Percentiles rank a stretch among this genome's conserved stretches.
Evolutionary conservation across 208 protist species (phyloP).

Genomic region (Naegleria gruberi): DNA sequence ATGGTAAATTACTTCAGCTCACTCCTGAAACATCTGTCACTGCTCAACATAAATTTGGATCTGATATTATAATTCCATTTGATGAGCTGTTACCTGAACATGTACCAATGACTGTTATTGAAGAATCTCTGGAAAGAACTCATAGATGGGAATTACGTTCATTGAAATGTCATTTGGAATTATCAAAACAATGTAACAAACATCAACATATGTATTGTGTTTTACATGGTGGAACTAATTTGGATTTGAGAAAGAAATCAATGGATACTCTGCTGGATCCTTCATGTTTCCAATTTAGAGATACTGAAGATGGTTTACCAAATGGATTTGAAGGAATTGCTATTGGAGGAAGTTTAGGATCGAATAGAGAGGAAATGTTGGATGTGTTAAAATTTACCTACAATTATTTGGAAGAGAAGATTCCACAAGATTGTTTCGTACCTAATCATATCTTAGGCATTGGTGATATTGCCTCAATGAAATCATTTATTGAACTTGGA

Average conservation of each 20-base stretch:
- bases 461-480: slow-evolving; percentile 3
- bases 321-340: background rate
- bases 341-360: slow-evolving; percentile 22
- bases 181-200: background rate
- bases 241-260: background rate
- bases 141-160: slow-evolving; percentile 11
- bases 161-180: background rate
- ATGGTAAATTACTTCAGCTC: background rate
- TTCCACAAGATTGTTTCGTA: background rate
- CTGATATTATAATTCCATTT: slow-evolving; percentile 25
- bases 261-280: background rate
- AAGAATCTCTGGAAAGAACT: slow-evolving; percentile 7
- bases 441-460: slow-evolving; percentile 25
- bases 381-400: background rate
- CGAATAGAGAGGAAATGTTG: background rate
- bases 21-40: background rate
- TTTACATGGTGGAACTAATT: slow-evolving; percentile 15
- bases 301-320: background rate
- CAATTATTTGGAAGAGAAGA: background rate
- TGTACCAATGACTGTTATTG: background rate
- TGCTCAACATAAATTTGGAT: slow-evolving; percentile 9
- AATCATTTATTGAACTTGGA: background rate
- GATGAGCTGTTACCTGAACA: slow-evolving; percentile 20
- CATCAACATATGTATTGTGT: slow-evolving; percentile 17
- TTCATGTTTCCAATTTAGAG: background rate